These are phyloP conservation scores for Aspergillus steynii DNA, from an alignment of 495 filamentous ascomycete genomes.

Conservation along the genomic window DNA sequence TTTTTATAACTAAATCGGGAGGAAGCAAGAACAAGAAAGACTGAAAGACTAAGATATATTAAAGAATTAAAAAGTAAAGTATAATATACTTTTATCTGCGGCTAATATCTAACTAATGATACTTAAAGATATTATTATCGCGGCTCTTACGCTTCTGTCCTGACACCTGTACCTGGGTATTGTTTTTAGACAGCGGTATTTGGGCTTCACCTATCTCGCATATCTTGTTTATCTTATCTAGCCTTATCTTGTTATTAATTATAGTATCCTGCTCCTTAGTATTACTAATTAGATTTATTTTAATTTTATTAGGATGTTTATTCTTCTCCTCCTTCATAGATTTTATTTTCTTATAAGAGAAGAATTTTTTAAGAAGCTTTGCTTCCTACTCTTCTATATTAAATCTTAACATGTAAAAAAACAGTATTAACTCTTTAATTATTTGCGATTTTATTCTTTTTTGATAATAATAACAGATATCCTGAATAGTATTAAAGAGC, in stretches of 20 bases:
- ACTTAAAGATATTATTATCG: slow-evolving; percentile 1
- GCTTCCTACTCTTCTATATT: slow-evolving; percentile 1
- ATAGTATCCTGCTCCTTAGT: slow-evolving; percentile 3
- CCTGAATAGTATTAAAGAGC: slow-evolving; percentile 4
- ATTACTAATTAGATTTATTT: slow-evolving; percentile 3
- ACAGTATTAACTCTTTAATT: slow-evolving; percentile 3
- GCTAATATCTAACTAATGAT: slow-evolving; percentile 1
- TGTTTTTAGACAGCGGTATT: not conserved
- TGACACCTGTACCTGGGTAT: not conserved
- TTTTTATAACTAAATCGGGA: not conserved
- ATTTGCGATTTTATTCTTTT: not conserved
- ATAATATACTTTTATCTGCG: not conserved
- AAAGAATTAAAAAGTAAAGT: too few relatives aligned
- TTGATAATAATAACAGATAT: slow-evolving; percentile 5
- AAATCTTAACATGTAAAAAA: slow-evolving; percentile 3
- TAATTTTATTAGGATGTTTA: not conserved
- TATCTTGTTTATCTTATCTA: not conserved
- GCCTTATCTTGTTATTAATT: not conserved
- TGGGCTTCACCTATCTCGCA: not conserved
- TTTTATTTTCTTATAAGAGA: slow-evolving; percentile 1
- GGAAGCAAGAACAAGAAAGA: not conserved
- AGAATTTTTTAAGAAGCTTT: not conserved
- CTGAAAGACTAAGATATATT: not conserved
- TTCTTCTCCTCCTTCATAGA: slow-evolving; percentile 3
- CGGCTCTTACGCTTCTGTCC: not conserved